Conservation (phyloP, 208 protist species). For the Borovskyia barvae region DNA sequence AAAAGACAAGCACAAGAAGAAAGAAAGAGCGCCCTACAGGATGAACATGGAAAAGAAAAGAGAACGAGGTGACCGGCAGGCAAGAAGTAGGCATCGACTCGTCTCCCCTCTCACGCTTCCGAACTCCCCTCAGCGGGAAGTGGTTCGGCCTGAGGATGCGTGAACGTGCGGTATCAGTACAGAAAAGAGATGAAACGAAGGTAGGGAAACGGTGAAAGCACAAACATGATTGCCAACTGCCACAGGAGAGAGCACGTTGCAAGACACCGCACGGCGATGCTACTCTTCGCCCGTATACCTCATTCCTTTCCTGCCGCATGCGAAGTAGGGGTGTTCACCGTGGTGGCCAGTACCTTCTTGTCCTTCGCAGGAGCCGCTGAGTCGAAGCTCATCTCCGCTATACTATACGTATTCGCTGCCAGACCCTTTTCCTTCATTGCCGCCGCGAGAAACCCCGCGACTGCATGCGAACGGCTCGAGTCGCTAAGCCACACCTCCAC, state of each 20-base stretch:
- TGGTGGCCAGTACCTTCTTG: constrained; percentile 5
- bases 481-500: constrained; percentile 89
- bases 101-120: too few species aligned
- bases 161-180: too few species aligned
- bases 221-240: too few species aligned
- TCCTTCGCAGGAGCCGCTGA: constrained; percentile 27
- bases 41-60: constrained; percentile 5
- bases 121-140: too few species aligned
- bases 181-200: constrained; percentile 1
- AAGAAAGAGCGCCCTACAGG: background rate
- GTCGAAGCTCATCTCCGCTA: constrained; percentile 65
- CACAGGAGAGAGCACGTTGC: background rate
- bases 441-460: constrained; percentile 46
- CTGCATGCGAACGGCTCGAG: constrained; percentile 45
- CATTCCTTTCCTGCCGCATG: constrained; percentile 10
- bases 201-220: background rate
- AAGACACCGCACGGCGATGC: background rate
- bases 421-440: constrained; percentile 52
- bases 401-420: constrained; percentile 40
- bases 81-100: too few species aligned
- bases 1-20: constrained; percentile 2
- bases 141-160: too few species aligned
- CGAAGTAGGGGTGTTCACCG: background rate
- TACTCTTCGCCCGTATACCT: background rate
- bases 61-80: background rate